phyloP scores from a whole-genome alignment of 2,329 filamentous ascomycete genomes.

The Xylaria arbuscula region DNA sequence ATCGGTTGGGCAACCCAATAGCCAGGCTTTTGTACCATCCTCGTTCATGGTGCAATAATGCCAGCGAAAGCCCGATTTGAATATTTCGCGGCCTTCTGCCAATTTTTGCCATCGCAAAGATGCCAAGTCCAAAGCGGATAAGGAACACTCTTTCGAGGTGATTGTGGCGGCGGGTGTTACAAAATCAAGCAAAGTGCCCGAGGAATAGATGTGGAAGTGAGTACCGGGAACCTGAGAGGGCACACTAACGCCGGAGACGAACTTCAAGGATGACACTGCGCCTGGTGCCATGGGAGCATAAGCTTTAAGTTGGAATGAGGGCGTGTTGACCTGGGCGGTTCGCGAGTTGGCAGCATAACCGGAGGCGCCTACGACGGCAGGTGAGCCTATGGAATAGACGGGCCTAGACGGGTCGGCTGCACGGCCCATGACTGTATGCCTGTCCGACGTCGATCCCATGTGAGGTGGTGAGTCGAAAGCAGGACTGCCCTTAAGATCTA shows the following conservation, averaged over 20 bases:
- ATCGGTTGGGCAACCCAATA: constrained; percentile 91
- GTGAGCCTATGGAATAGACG: constrained; percentile 61
- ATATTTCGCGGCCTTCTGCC: constrained; percentile 93
- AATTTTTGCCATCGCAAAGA: constrained; percentile 93
- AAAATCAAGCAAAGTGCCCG: constrained; percentile 91
- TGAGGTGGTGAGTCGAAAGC: constrained; percentile 80
- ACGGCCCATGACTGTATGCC: constrained; percentile 55
- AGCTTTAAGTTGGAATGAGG: constrained; percentile 72
- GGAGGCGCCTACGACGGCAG: constrained; percentile 66
- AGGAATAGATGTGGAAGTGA: constrained; percentile 96
- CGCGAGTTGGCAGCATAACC: constrained; percentile 76
- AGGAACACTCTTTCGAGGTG: constrained; percentile 84
- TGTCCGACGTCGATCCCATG: constrained; percentile 61
- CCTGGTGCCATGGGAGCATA: constrained; percentile 90
- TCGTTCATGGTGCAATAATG: constrained; percentile 98
- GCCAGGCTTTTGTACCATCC: constrained; percentile 94
- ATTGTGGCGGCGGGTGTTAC: constrained; percentile 92
- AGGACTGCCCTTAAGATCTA: constrained; percentile 91
- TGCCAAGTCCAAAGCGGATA: constrained; percentile 88
- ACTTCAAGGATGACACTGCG: constrained; percentile 88
- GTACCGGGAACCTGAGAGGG: constrained; percentile 90
- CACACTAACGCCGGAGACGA: constrained; percentile 85
- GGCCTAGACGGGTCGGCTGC: constrained; percentile 63
- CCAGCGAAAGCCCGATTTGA: constrained; percentile 92
- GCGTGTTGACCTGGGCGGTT: constrained; percentile 73